A percentile compares a stretch with the other conserved stretches of the same genome.
Evolutionary conservation across 31 red algal genomes (phyloP).

Genomic region (Porphyra umbilicalis): DNA sequence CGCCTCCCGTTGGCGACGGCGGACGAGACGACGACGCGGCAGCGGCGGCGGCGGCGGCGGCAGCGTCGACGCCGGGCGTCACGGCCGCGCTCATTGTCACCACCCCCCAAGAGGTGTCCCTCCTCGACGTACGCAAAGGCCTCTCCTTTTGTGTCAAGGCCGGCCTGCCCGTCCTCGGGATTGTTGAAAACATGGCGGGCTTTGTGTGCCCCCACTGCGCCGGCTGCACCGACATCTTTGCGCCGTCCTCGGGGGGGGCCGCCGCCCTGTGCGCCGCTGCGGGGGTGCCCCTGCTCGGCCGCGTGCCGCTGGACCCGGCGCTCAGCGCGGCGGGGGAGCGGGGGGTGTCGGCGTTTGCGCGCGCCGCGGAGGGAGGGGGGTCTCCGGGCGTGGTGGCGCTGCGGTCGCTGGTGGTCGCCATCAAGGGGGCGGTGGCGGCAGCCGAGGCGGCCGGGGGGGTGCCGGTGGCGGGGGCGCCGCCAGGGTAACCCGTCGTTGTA

Average conservation of each 20-base stretch:
- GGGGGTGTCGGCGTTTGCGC: slow-evolving; percentile 43
- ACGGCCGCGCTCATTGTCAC: slow-evolving; percentile 86
- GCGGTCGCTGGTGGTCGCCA: slow-evolving; percentile 22
- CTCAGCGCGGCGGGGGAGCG: slow-evolving; percentile 57
- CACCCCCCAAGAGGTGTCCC: slow-evolving; percentile 90
- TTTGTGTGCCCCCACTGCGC: slow-evolving; percentile 81
- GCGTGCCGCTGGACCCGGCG: slow-evolving; percentile 72
- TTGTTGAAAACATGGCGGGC: slow-evolving; percentile 98
- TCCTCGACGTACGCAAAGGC: slow-evolving; percentile 94
- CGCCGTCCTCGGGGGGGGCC: slow-evolving; percentile 73
- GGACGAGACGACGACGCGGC: too few species aligned
- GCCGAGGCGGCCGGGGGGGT: neutral
- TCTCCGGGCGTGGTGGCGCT: slow-evolving; percentile 39
- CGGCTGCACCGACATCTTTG: slow-evolving; percentile 70
- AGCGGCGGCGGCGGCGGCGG: too few species aligned
- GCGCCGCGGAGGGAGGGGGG: neutral
- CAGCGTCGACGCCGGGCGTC: slow-evolving; percentile 2
- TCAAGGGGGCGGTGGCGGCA: slow-evolving; percentile 33
- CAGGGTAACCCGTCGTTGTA: neutral
- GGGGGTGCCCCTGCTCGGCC: slow-evolving; percentile 60
- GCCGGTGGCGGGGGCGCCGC: neutral
- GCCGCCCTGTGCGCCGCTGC: slow-evolving; percentile 53
- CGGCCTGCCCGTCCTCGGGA: slow-evolving; percentile 54
- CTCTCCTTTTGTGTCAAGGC: slow-evolving; percentile 89
- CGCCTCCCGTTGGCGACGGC: slow-evolving; percentile 52